phyloP scores from a whole-genome alignment of 2,329 filamentous ascomycete genomes.

The Colletotrichum simmondsii region DNA sequence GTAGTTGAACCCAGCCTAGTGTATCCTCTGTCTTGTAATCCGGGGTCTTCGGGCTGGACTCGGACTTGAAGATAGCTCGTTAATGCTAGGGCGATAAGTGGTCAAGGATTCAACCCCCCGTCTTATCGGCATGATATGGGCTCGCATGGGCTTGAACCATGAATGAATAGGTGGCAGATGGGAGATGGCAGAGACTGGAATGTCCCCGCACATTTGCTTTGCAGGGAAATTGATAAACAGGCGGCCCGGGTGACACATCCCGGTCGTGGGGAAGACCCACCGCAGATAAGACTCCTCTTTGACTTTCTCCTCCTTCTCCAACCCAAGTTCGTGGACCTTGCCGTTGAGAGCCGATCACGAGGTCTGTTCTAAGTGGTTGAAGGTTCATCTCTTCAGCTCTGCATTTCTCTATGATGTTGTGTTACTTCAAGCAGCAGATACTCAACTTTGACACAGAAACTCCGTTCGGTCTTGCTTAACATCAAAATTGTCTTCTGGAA shows the following conservation, averaged over 20 bases:
- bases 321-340: neutral
- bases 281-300: neutral
- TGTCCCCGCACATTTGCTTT: neutral
- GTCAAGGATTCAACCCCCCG: neutral
- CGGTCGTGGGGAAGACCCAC: conserved; percentile 4
- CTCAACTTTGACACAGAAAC: neutral
- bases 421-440: neutral
- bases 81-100: neutral
- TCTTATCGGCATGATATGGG: neutral
- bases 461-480: neutral
- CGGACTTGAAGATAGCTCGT: neutral
- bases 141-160: too few species aligned
- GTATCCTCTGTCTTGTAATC: too few species aligned
- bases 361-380: neutral
- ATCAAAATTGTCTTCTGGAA: rapidly evolving
- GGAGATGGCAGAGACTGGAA: neutral
- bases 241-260: conserved; percentile 15
- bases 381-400: too few species aligned
- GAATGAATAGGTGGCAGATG: neutral
- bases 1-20: too few species aligned
- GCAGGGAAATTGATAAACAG: neutral
- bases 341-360: neutral
- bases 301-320: neutral
- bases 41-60: neutral
- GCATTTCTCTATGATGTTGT: too few species aligned